phyloP scores from a whole-genome alignment of 306 rosid genomes.

The Adenanthera pavonina region DNA sequence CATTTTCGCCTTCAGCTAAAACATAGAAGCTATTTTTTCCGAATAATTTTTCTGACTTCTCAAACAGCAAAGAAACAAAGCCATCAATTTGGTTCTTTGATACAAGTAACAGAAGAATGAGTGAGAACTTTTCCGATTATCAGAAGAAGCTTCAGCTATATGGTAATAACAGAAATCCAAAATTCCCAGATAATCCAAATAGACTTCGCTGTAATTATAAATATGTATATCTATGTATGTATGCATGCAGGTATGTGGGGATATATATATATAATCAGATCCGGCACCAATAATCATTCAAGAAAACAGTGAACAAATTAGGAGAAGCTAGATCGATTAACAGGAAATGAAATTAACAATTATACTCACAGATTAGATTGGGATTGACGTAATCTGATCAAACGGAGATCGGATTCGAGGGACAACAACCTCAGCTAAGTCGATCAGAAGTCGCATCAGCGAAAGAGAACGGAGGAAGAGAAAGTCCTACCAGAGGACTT shows the following conservation, averaged over 20 bases:
- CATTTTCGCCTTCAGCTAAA: background rate
- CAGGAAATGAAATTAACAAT: background rate
- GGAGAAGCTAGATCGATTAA: background rate
- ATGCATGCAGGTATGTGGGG: too few relatives aligned
- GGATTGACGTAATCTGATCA: background rate
- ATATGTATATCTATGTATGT: too few relatives aligned
- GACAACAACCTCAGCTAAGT: conserved; percentile 2
- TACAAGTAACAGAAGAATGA: conserved; percentile 32
- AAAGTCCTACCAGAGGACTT: background rate
- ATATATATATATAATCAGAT: background rate
- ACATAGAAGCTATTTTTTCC: too few relatives aligned
- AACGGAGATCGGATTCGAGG: conserved; percentile 32
- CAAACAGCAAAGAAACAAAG: conserved; percentile 1
- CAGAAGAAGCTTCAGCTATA: background rate
- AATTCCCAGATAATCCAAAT: background rate
- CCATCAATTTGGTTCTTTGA: background rate
- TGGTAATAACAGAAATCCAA: background rate
- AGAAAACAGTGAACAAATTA: background rate
- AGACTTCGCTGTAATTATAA: background rate
- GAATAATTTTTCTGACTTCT: background rate
- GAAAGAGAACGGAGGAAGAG: conserved; percentile 15
- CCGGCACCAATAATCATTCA: background rate
- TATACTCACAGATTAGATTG: conserved; percentile 32
- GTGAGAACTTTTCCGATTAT: background rate
- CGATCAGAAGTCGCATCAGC: background rate